phyloP scores from a whole-genome alignment of 2,329 filamentous ascomycete species.

The Mycogone perniciosa region DNA sequence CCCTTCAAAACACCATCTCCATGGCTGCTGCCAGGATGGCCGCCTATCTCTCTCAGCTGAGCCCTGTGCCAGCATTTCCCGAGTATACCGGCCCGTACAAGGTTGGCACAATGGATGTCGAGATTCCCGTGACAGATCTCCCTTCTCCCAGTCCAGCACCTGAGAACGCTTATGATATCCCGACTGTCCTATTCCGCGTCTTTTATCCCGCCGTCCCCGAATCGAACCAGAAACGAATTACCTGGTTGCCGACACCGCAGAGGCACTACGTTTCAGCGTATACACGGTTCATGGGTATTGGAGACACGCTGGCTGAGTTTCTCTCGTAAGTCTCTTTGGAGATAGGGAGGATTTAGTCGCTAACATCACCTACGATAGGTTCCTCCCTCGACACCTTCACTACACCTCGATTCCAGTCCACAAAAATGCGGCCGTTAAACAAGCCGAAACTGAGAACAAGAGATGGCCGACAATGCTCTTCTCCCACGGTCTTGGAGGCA shows the following conservation, averaged over 20 bases:
- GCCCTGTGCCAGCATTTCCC: slow-evolving; percentile 65
- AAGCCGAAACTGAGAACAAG: slow-evolving; percentile 38
- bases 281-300: slow-evolving; percentile 66
- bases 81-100: slow-evolving; percentile 70
- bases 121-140: slow-evolving; percentile 62
- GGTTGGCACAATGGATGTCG: slow-evolving; percentile 74
- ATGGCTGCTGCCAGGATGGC: slow-evolving; percentile 33
- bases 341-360: background rate
- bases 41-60: slow-evolving; percentile 49
- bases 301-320: slow-evolving; percentile 49
- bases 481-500: slow-evolving; percentile 78
- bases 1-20: background rate
- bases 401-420: slow-evolving; percentile 67
- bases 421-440: slow-evolving; percentile 61
- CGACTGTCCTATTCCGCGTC: slow-evolving; percentile 72
- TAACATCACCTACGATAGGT: slow-evolving; percentile 34
- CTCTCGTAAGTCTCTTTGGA: slow-evolving; percentile 45
- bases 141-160: slow-evolving; percentile 48
- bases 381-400: slow-evolving; percentile 64
- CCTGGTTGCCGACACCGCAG: slow-evolving; percentile 75
- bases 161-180: slow-evolving; percentile 49
- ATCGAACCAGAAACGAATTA: slow-evolving; percentile 52
- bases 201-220: slow-evolving; percentile 66
- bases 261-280: slow-evolving; percentile 68
- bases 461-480: slow-evolving; percentile 80